These are phyloP conservation scores for Pelargonium citronellum DNA, from an alignment of 441 rosid genomes.

Conservation along the genomic window DNA sequence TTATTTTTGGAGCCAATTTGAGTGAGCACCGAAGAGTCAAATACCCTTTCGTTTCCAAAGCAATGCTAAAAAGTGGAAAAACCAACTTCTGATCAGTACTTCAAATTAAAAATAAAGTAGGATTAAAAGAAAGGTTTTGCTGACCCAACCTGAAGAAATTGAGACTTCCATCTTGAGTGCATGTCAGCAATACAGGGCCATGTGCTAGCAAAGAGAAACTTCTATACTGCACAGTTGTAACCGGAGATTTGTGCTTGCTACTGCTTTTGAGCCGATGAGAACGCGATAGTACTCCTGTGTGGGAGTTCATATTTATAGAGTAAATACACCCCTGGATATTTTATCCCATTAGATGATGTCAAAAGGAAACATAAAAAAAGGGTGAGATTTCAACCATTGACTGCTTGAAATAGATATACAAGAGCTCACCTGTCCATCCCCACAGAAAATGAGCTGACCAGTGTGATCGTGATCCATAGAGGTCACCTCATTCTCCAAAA, in stretches of 20 bases:
- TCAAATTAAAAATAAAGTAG: not conserved
- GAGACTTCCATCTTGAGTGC: constrained; percentile 81
- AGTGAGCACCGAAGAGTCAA: constrained; percentile 81
- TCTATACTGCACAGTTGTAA: constrained; percentile 80
- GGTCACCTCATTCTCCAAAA: constrained; percentile 56
- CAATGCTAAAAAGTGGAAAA: constrained; percentile 53
- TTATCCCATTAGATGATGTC: constrained; percentile 14
- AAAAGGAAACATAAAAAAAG: not conserved
- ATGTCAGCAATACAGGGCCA: constrained; percentile 85
- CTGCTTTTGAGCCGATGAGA: constrained; percentile 67
- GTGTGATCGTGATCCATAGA: constrained; percentile 97
- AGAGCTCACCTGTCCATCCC: constrained; percentile 66
- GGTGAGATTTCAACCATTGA: not conserved
- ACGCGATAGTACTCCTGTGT: constrained; percentile 68
- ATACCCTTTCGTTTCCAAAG: constrained; percentile 76
- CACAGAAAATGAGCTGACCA: constrained; percentile 88
- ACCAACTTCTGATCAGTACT: constrained; percentile 13
- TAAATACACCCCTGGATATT: constrained; percentile 69
- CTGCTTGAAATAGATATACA: not conserved
- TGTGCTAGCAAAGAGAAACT: constrained; percentile 87
- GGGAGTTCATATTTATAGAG: constrained; percentile 77
- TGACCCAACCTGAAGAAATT: constrained; percentile 74
- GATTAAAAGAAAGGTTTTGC: constrained; percentile 9
- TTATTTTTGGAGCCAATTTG: constrained; percentile 61
- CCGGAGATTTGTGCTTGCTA: constrained; percentile 64